Percentiles rank a stretch among this genome's conserved stretches.
These are phyloP conservation scores for Aspergillus haitiensis DNA, from an alignment of 495 filamentous ascomycete species.

Conservation along the genomic window DNA sequence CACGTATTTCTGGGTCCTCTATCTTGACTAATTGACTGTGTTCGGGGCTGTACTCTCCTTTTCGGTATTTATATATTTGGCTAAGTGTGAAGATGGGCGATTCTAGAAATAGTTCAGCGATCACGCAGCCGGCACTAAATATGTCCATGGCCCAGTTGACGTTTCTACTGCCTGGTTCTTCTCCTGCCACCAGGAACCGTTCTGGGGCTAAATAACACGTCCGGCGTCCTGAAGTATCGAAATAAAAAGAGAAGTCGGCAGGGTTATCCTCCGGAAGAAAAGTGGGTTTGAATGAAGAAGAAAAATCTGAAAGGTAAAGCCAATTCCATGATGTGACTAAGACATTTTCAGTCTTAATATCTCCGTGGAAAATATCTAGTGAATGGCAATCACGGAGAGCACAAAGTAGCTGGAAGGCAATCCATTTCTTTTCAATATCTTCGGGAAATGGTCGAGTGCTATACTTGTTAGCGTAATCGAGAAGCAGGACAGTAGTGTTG, in stretches of 20 bases:
- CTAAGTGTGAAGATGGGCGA: slow-evolving; percentile 88
- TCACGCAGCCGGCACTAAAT: slow-evolving; percentile 95
- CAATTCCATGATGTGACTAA: slow-evolving; percentile 99
- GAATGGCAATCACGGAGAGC: slow-evolving; percentile 90
- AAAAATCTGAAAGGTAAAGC: slow-evolving; percentile 97
- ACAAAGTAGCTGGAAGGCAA: slow-evolving; percentile 93
- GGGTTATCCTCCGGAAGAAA: slow-evolving; percentile 96
- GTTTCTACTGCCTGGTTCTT: slow-evolving; percentile 60
- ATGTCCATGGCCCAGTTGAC: slow-evolving; percentile 98
- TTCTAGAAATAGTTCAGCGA: slow-evolving; percentile 97
- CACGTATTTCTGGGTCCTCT: slow-evolving; percentile 80
- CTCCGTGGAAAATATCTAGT: slow-evolving; percentile 90
- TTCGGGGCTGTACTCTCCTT: slow-evolving; percentile 86
- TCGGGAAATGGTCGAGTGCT: slow-evolving; percentile 97
- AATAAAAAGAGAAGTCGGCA: slow-evolving; percentile 95
- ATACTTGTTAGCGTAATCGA: slow-evolving; percentile 17
- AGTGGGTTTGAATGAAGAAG: slow-evolving; percentile 90
- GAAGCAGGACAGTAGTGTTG: neutral
- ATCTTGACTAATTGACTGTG: slow-evolving; percentile 80
- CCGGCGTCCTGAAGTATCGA: slow-evolving; percentile 85
- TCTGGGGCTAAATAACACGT: slow-evolving; percentile 98
- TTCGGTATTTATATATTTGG: slow-evolving; percentile 91
- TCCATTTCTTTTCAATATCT: slow-evolving; percentile 98
- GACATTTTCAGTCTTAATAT: slow-evolving; percentile 97
- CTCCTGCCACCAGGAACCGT: slow-evolving; percentile 72